Evolutionary conservation across 1,139 yeast species (phyloP).

Genomic region (Spathaspora jeffriesii): DNA sequence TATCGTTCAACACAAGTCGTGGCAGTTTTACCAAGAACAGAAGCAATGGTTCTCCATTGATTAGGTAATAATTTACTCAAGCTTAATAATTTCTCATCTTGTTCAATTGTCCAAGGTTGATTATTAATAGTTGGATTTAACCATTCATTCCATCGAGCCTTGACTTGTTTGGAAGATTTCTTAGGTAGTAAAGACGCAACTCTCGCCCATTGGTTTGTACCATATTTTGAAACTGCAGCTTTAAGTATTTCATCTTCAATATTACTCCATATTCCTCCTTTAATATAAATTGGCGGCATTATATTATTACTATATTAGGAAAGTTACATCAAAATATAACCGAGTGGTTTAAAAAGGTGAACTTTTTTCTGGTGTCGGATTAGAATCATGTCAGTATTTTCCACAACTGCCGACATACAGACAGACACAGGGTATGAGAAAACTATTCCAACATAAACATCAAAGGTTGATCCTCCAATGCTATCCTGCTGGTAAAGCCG

Average conservation of each 20-base stretch:
- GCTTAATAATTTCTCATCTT: conserved; percentile 71
- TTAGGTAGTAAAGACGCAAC: conserved; percentile 84
- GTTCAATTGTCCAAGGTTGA: conserved; percentile 70
- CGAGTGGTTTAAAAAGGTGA: no score
- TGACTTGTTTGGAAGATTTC: conserved; percentile 90
- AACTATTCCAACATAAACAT: conserved; percentile 71
- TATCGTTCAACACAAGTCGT: conserved; percentile 89
- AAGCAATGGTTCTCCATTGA: conserved; percentile 92
- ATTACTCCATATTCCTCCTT: conserved; percentile 91
- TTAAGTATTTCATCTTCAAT: conserved; percentile 87
- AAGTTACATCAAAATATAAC: no score
- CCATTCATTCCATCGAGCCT: conserved; percentile 92
- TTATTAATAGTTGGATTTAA: conserved; percentile 72
- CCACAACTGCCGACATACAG: background rate
- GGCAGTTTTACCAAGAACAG: conserved; percentile 75
- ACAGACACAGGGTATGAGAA: conserved; percentile 11
- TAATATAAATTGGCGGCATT: conserved; percentile 65
- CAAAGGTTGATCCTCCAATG: conserved; percentile 89
- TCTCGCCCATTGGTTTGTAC: conserved; percentile 92
- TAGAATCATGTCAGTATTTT: no score
- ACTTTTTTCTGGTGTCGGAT: no score
- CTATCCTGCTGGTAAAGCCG: conserved; percentile 86
- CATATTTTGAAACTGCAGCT: conserved; percentile 93
- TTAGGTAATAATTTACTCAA: conserved; percentile 78
- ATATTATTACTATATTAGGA: background rate